Percentiles rank a stretch among this genome's conserved stretches.
These are phyloP conservation scores for Lachnellula cervina DNA, from an alignment of 2,329 filamentous ascomycete species.

Conservation along the genomic window DNA sequence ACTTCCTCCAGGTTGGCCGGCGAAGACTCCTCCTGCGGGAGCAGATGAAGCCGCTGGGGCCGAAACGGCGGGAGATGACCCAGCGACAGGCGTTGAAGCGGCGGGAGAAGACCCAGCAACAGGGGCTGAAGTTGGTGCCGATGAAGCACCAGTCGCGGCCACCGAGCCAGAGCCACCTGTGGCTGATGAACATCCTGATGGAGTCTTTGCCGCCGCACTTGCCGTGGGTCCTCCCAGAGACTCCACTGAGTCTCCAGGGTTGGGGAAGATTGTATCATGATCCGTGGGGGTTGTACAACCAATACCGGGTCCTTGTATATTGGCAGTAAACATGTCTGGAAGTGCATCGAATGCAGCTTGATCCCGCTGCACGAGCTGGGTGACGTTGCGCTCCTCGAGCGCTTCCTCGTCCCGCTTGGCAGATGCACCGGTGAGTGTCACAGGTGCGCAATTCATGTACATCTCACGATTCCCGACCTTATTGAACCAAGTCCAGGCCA, in stretches of 20 bases:
- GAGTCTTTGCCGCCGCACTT: too few relatives aligned
- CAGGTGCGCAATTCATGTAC: slow-evolving; percentile 92
- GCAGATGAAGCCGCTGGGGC: slow-evolving; percentile 7
- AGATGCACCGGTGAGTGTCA: slow-evolving; percentile 55
- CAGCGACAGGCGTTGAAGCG: slow-evolving; percentile 4
- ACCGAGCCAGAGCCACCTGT: slow-evolving; percentile 19
- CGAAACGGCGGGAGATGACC: slow-evolving; percentile 4
- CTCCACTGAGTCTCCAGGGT: slow-evolving; percentile 57
- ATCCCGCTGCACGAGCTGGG: slow-evolving; percentile 27
- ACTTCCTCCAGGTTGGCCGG: too few relatives aligned
- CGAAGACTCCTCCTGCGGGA: slow-evolving; percentile 31
- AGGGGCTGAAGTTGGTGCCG: background rate
- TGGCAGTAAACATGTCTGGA: slow-evolving; percentile 72
- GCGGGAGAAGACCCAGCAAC: slow-evolving; percentile 8
- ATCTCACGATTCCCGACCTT: slow-evolving; percentile 88
- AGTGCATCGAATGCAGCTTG: slow-evolving; percentile 55
- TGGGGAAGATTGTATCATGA: slow-evolving; percentile 60
- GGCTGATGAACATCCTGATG: too few relatives aligned
- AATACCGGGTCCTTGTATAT: slow-evolving; percentile 44
- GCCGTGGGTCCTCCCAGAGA: slow-evolving; percentile 35
- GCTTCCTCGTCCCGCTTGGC: slow-evolving; percentile 37
- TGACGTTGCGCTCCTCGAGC: slow-evolving; percentile 12
- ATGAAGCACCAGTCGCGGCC: slow-evolving; percentile 6
- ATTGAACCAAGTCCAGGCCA: slow-evolving; percentile 97
- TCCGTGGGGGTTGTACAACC: slow-evolving; percentile 51